Evolutionary conservation across 495 filamentous ascomycete species (phyloP), one percentile per base, ranked within the genome.

Genomic region (Xylaria nigripes): DNA sequence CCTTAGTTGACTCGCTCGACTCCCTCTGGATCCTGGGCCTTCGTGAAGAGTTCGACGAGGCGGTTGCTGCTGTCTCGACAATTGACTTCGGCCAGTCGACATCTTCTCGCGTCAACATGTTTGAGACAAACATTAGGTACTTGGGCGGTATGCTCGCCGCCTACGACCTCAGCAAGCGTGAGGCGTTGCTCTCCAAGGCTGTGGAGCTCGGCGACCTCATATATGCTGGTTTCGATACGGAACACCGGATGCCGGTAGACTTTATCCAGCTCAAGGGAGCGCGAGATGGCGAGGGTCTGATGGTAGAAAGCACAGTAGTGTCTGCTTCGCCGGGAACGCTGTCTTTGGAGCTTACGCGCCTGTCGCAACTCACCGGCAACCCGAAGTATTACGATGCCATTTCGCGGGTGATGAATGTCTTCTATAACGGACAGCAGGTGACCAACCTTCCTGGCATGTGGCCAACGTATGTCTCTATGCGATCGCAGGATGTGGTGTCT

Each of bases 1-100:
- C 91, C 0, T 64, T 96, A 46, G 86, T 96, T 0, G 91, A 96
- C 72, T 69, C 85, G 12, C 72, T 95, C 43, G 91, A 96, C 63
- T 88, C 86, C 2, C 70, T 96, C 4, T 96, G 90, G 90, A 91
- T 96, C 51, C 90, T 96, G 86, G 89, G 81, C 7, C 61, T 96
- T 63, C 80, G 86, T 62, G 74, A 84, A 4, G 90, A 96, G 45
- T 96, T 96, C 62, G 80, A 89, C 45, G 84, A 88, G 56, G 92
- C 89, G 3, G 81, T 91, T 1, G 73, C 82, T 30, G 80, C 78
- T 4, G 81, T 95, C 13, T 78, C 79, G 23, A 68, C 79, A 45
- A 90, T 96, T 49, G 88, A 97, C 70, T 97, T 97, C 62, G 64
- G 63, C 27, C 42, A 64, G 13, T 68, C 68, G 2, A 89, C 84